A percentile compares a stretch with the other conserved stretches of the same genome.
phyloP scores from a whole-genome alignment of 805 yeast species.

The Ogataea dorogensis region DNA sequence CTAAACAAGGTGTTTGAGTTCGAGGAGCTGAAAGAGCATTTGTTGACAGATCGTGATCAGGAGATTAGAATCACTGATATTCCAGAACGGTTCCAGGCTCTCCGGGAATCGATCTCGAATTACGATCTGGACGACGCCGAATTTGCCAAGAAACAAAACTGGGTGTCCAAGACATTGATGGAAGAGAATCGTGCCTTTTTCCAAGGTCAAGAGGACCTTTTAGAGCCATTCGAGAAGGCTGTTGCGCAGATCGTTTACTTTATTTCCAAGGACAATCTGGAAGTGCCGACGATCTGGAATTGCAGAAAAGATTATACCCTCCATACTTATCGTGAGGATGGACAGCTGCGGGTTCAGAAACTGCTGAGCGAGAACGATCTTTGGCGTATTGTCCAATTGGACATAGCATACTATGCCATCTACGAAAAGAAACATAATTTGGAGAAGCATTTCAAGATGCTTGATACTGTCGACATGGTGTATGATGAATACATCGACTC shows the following conservation, averaged over 20 bases:
- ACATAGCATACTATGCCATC: constrained; percentile 83
- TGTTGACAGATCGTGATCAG: constrained; percentile 92
- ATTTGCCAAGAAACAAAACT: constrained; percentile 66
- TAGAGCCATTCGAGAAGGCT: constrained; percentile 60
- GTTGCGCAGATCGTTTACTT: constrained; percentile 71
- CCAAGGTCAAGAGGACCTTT: constrained; percentile 32
- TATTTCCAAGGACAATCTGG: constrained; percentile 73
- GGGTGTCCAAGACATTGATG: constrained; percentile 71
- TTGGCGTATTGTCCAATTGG: constrained; percentile 87
- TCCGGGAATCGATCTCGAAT: constrained; percentile 63
- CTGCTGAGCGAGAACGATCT: constrained; percentile 77
- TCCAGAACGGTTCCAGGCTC: constrained; percentile 88
- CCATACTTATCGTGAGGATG: constrained; percentile 44
- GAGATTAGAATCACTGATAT: constrained; percentile 79
- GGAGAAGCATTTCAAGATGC: constrained; percentile 50
- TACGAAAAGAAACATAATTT: constrained; percentile 66
- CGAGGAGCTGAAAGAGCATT: constrained; percentile 83
- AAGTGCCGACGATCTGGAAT: constrained; percentile 94
- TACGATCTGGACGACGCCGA: constrained; percentile 71
- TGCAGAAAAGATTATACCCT: constrained; percentile 89
- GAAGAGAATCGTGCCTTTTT: constrained; percentile 52
- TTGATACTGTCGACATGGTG: constrained; percentile 57
- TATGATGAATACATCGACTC: constrained; percentile 53
- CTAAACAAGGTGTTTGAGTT: constrained; percentile 92
- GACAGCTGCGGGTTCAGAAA: constrained; percentile 47